Conservation (phyloP, 1,284 basidiomycete genomes). For the Ceratobasidium papillatum region DNA sequence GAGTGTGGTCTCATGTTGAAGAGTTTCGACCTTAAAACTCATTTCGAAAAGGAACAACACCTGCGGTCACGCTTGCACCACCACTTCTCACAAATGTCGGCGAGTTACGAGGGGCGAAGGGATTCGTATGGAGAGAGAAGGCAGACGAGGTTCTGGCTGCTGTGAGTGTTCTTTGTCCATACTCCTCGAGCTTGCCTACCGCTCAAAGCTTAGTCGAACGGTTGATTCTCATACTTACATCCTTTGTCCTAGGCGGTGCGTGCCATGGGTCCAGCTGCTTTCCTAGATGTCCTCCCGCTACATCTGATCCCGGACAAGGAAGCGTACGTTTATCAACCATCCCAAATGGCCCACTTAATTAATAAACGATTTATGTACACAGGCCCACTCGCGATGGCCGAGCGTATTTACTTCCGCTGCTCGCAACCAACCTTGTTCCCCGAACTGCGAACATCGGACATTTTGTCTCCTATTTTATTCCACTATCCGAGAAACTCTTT, state of each 20-base stretch:
- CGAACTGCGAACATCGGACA: slow-evolving; percentile 82
- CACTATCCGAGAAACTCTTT: slow-evolving; percentile 93
- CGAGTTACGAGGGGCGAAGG: slow-evolving; percentile 77
- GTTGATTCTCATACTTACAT: background rate
- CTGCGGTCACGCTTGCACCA: slow-evolving; percentile 49
- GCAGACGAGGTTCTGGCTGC: slow-evolving; percentile 82
- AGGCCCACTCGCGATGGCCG: slow-evolving; percentile 55
- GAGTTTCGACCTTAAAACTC: background rate
- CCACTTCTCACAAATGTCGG: slow-evolving; percentile 76
- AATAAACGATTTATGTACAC: slow-evolving; percentile 37
- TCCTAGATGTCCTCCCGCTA: slow-evolving; percentile 82
- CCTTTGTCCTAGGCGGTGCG: slow-evolving; percentile 69
- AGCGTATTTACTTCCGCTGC: slow-evolving; percentile 91
- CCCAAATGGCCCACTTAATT: slow-evolving; percentile 19
- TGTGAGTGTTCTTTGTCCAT: slow-evolving; percentile 9
- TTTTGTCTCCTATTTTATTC: slow-evolving; percentile 91
- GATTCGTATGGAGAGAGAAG: slow-evolving; percentile 90
- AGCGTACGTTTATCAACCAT: slow-evolving; percentile 61
- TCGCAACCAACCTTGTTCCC: slow-evolving; percentile 61
- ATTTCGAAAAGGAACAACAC: slow-evolving; percentile 10
- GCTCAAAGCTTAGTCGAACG: background rate
- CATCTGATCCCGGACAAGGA: slow-evolving; percentile 79
- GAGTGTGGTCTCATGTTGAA: slow-evolving; percentile 53
- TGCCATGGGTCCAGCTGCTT: slow-evolving; percentile 83
- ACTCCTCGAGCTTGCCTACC: background rate